Conservation (phyloP, 2,329 filamentous ascomycete species). For the Dothistroma septosporum region DNA sequence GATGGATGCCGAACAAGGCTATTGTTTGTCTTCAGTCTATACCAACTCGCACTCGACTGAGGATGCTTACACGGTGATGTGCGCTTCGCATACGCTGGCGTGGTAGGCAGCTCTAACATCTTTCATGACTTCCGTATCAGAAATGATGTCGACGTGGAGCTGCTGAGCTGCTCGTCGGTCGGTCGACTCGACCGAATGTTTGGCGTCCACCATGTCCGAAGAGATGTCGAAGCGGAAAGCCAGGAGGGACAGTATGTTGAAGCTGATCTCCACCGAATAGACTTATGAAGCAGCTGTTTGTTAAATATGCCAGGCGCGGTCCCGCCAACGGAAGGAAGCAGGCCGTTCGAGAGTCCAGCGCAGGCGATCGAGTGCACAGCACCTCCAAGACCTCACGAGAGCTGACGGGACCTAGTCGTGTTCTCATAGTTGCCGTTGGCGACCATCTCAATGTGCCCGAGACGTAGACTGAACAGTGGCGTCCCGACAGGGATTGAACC, state of each 20-base stretch:
- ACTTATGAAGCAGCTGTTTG: not conserved
- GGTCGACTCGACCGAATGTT: slow-evolving; percentile 4
- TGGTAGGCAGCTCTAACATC: slow-evolving; percentile 28
- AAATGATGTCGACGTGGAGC: slow-evolving; percentile 29
- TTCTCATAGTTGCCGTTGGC: not conserved
- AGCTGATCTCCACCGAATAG: not conserved
- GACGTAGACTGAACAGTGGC: not conserved
- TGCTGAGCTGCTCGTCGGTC: slow-evolving; percentile 20
- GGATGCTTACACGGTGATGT: slow-evolving; percentile 25
- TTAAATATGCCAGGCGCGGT: not conserved
- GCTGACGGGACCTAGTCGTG: not conserved
- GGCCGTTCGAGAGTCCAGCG: not conserved
- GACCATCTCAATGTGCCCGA: not conserved
- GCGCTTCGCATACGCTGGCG: slow-evolving; percentile 26
- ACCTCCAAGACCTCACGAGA: not conserved
- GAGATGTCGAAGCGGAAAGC: not conserved
- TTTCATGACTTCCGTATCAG: slow-evolving; percentile 31
- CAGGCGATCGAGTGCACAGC: not conserved
- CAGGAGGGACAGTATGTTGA: not conserved
- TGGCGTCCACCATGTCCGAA: slow-evolving; percentile 6
- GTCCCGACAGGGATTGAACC: not conserved
- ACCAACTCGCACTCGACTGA: not conserved
- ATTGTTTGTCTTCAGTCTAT: not conserved
- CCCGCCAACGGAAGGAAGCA: slow-evolving; percentile 1
- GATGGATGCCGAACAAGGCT: slow-evolving; percentile 30